Conservation (phyloP, 257 asterid species). For the Perilla frutescens region DNA sequence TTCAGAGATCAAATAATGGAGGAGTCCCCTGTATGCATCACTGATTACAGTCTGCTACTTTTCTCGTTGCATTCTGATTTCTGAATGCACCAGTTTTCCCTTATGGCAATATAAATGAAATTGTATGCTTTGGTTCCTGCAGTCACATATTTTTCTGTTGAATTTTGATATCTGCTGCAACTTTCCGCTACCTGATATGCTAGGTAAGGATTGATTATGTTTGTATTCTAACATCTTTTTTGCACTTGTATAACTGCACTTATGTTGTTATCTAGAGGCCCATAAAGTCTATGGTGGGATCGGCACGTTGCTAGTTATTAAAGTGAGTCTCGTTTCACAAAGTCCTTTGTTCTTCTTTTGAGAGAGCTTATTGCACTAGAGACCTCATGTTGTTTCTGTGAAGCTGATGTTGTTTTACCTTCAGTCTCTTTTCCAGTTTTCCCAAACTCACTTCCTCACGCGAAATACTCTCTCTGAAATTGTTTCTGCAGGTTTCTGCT, state of each 20-base stretch:
- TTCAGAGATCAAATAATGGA: conserved; percentile 86
- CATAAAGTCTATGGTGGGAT: conserved; percentile 73
- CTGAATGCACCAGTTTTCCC: not conserved
- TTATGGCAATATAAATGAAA: conserved; percentile 28
- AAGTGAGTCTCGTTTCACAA: conserved; percentile 50
- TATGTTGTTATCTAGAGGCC: conserved; percentile 56
- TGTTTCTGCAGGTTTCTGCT: conserved; percentile 67
- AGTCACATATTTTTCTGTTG: conserved; percentile 80
- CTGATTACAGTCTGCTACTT: not conserved
- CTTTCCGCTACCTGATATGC: conserved; percentile 73
- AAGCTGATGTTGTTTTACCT: not conserved
- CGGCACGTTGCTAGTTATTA: conserved; percentile 76
- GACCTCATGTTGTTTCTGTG: conserved; percentile 6
- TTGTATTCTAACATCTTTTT: conserved; percentile 16
- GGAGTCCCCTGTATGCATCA: conserved; percentile 72
- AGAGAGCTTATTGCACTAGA: conserved; percentile 22
- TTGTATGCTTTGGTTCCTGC: conserved; percentile 38
- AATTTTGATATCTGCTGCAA: conserved; percentile 87
- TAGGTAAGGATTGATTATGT: conserved; percentile 52
- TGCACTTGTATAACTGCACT: conserved; percentile 21
- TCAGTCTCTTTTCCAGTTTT: conserved; percentile 15
- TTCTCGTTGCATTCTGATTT: conserved; percentile 4
- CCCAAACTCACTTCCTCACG: conserved; percentile 10
- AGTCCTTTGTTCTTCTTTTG: not conserved
- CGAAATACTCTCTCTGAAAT: not conserved